Evolutionary conservation across 352 stramenopile species (phyloP).

Genomic region (Globisporangium parvum): DNA sequence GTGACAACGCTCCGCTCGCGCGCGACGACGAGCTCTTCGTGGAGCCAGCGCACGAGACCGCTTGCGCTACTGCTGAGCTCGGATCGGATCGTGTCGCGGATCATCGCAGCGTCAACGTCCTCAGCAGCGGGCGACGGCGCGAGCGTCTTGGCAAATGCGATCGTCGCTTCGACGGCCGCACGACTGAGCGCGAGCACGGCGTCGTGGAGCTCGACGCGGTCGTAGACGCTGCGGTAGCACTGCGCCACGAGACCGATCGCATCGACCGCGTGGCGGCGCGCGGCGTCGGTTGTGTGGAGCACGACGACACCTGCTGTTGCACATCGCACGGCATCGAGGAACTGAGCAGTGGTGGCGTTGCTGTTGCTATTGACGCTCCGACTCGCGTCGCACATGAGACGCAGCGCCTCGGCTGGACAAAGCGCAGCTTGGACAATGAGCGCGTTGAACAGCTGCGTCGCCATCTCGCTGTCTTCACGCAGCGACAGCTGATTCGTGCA

Average conservation of each 20-base stretch:
- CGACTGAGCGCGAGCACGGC: conserved; percentile 30
- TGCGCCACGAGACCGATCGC: conserved; percentile 32
- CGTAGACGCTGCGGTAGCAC: conserved; percentile 19
- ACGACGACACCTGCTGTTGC: conserved; percentile 45
- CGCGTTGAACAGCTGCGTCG: conserved; percentile 13
- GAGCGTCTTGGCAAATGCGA: conserved; percentile 33
- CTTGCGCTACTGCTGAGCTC: conserved; percentile 25
- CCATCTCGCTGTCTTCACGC: background rate
- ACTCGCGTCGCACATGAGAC: conserved; percentile 29
- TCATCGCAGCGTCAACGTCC: background rate
- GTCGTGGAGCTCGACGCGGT: conserved; percentile 19
- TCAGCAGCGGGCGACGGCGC: conserved; percentile 4
- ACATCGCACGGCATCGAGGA: conserved; percentile 32
- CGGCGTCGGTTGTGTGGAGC: conserved; percentile 38
- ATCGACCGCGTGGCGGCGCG: conserved; percentile 25
- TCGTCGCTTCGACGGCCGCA: conserved; percentile 31
- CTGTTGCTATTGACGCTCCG: background rate
- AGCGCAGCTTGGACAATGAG: conserved; percentile 30
- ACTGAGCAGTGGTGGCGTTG: conserved; percentile 16
- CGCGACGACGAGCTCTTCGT: conserved; percentile 26
- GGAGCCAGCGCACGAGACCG: conserved; percentile 33
- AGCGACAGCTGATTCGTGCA: conserved; percentile 1
- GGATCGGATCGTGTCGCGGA: conserved; percentile 13
- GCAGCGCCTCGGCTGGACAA: conserved; percentile 33
- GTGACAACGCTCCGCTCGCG: conserved; percentile 10